A percentile compares a stretch with the other conserved stretches of the same genome.
These are phyloP conservation scores for Penicillium coffeae DNA, from an alignment of 495 filamentous ascomycete genomes.

Conservation along the genomic window DNA sequence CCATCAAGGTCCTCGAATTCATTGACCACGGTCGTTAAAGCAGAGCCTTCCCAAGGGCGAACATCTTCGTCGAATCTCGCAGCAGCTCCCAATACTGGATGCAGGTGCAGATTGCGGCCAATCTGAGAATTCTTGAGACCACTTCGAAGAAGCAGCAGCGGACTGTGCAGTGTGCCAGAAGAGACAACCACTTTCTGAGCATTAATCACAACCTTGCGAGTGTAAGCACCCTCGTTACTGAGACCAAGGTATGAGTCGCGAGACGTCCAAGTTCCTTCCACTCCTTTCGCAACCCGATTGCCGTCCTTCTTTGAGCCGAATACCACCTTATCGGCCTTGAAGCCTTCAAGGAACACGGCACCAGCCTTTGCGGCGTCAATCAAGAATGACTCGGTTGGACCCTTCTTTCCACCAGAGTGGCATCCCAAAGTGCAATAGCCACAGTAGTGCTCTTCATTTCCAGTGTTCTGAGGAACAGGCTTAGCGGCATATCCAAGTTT, in stretches of 20 bases:
- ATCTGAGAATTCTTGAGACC: conserved; percentile 75
- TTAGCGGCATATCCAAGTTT: conserved; percentile 71
- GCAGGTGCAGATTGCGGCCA: conserved; percentile 77
- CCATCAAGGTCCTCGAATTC: conserved; percentile 81
- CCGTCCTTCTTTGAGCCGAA: conserved; percentile 53
- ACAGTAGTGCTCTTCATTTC: conserved; percentile 63
- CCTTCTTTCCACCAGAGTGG: conserved; percentile 66
- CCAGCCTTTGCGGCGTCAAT: conserved; percentile 72
- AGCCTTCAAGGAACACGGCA: conserved; percentile 76
- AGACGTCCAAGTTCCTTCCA: conserved; percentile 70
- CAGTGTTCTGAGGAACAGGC: conserved; percentile 75
- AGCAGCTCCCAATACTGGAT: conserved; percentile 62
- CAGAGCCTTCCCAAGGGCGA: conserved; percentile 74
- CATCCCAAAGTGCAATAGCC: conserved; percentile 81
- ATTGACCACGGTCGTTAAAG: conserved; percentile 71
- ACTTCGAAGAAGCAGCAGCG: conserved; percentile 70
- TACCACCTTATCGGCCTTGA: conserved; percentile 60
- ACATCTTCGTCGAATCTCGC: conserved; percentile 63
- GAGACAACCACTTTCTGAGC: conserved; percentile 82
- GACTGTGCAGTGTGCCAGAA: conserved; percentile 68
- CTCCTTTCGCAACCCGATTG: conserved; percentile 59
- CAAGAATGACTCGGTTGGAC: conserved; percentile 71
- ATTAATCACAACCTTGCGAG: conserved; percentile 61
- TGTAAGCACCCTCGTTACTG: conserved; percentile 41
- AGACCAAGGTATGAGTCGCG: conserved; percentile 59